phyloP scores from a whole-genome alignment of 805 yeast genomes.

The Zygotorulaspora sp. region DNA sequence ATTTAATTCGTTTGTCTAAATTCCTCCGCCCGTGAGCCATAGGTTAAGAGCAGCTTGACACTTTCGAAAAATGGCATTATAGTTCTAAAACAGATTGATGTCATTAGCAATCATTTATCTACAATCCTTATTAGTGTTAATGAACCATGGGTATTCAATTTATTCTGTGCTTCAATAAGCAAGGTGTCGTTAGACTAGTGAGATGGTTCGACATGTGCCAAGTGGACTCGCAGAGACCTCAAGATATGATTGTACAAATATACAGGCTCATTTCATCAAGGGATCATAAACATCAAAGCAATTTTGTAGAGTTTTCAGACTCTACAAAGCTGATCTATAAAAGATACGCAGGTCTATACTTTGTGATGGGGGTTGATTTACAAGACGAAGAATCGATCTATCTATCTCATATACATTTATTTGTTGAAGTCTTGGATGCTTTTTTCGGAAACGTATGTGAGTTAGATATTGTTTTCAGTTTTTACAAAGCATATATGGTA shows the following conservation, averaged over 20 bases:
- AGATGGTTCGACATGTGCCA: constrained; percentile 59
- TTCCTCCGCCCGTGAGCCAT: too few species aligned
- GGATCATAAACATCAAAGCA: constrained; percentile 78
- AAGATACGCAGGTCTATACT: constrained; percentile 87
- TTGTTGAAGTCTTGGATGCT: constrained; percentile 83
- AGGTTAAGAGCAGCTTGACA: too few species aligned
- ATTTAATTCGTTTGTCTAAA: too few species aligned
- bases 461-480: constrained; percentile 86
- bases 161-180: constrained; percentile 79
- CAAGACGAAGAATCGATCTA: constrained; percentile 78
- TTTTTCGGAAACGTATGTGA: constrained; percentile 91
- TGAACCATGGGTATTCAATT: constrained; percentile 79
- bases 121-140: too few species aligned
- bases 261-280: constrained; percentile 77
- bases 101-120: too few species aligned
- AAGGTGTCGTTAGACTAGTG: constrained; percentile 84
- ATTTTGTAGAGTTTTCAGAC: constrained; percentile 68
- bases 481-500: constrained; percentile 74
- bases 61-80: too few species aligned
- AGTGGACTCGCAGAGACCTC: constrained; percentile 34
- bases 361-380: constrained; percentile 77
- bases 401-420: constrained; percentile 77
- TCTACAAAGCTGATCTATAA: constrained; percentile 70
- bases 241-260: constrained; percentile 41
- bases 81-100: too few species aligned